Base-by-base conservation (phyloP, 176 grass and related monocot species). In the Avena sativa region DNA sequence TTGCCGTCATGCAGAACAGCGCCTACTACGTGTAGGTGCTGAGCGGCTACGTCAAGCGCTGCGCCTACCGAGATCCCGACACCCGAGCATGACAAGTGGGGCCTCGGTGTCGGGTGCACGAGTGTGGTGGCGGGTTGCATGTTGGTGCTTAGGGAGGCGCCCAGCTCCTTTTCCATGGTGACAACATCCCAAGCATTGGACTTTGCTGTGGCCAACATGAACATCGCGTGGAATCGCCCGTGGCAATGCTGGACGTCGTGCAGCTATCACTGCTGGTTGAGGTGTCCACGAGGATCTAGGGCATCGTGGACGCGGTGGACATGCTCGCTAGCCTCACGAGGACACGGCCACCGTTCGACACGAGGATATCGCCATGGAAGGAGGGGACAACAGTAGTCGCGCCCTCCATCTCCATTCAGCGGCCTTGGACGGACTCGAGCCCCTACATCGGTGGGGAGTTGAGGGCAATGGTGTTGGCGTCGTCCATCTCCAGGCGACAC, bases 21-120 rank as follows among this genome's bases (percentile, higher is more conserved):
- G 94, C 94, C 67, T 95, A 93, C 84, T 90, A 87, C 76, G 61
- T 95, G 5, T 91, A 95, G 86, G 84, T 87, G 21, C 85, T 95
- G 20, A 89, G 36, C 84, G 71, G 84, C 3, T 89, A 76, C 84
- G 79, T 85, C 87, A 30, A 30, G 28, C 76, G 84, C 71, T 93
- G 2, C 28, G 28, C 28, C 28, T 30, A 30, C 89, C 25, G 86
- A 93, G 77, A 71, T 85, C 67, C 88, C 89, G 89, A 81, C 87
- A 7, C 48, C 83, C 3, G 43, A 81, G 48, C 50, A 69, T 40
- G 67, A 86, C 13, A 95, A 87, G 87, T 78, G 55, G 56, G 85
- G 84, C 80, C 76, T 95, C 28, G 88, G 76, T 71, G 84, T 15
- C 49, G 76, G n/a, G 8, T 95, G 89, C 87, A 71, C 40, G 55